Conservation (phyloP, 2,329 filamentous ascomycete species). For the Neofusicoccum umdonicola region DNA sequence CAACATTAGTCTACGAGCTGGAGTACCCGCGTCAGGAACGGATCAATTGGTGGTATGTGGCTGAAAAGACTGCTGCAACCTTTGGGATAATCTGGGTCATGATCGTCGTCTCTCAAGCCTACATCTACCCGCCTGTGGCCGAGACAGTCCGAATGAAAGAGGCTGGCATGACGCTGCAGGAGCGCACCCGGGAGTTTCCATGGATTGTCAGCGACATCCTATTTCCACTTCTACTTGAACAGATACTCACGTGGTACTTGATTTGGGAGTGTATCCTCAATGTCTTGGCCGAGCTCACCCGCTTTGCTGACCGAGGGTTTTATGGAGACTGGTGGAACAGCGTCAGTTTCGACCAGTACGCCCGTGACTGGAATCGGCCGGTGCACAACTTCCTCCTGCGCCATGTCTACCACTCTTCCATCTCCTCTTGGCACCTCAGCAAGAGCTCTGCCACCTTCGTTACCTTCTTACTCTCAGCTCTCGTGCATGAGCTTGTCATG, state of each 20-base stretch:
- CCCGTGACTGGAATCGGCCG: conserved; percentile 77
- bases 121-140: conserved; percentile 74
- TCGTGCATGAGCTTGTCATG: conserved; percentile 76
- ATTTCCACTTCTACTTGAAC: conserved; percentile 77
- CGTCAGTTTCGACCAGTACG: conserved; percentile 71
- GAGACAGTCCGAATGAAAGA: conserved; percentile 67
- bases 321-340: conserved; percentile 54
- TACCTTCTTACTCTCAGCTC: conserved; percentile 70
- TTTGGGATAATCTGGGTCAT: conserved; percentile 74
- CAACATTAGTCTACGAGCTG: conserved; percentile 76
- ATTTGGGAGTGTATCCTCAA: conserved; percentile 72
- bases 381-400: conserved; percentile 75
- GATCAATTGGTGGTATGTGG: conserved; percentile 73
- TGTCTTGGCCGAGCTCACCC: conserved; percentile 71
- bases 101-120: conserved; percentile 74
- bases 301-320: conserved; percentile 75
- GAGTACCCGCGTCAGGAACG: conserved; percentile 70
- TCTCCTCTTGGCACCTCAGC: conserved; percentile 68
- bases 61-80: conserved; percentile 68
- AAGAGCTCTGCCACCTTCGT: conserved; percentile 71
- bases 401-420: conserved; percentile 76
- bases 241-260: conserved; percentile 74
- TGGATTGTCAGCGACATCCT: conserved; percentile 73
- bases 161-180: conserved; percentile 57
- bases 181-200: conserved; percentile 67